phyloP scores from a whole-genome alignment of 805 yeast genomes.

The Saccharomyces eubayanus region DNA sequence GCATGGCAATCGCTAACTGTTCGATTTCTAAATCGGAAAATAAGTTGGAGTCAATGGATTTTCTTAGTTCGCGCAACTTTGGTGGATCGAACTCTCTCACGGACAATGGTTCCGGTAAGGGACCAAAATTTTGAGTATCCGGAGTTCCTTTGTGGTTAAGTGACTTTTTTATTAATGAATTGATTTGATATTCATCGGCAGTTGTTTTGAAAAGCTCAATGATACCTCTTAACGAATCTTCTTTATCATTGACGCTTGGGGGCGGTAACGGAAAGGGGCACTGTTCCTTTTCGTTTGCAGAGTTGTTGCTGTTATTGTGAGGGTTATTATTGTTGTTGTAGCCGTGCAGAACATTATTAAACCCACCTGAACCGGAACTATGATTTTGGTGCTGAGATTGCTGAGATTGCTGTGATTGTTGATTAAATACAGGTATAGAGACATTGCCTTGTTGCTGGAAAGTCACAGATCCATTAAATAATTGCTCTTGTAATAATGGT shows the following conservation, averaged over 20 bases:
- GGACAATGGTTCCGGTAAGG: constrained; percentile 65
- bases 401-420: constrained; percentile 14
- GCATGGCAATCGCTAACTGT: constrained; percentile 72
- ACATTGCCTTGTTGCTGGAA: constrained; percentile 29
- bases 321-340: constrained; percentile 1
- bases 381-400: constrained; percentile 10
- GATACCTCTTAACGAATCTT: constrained; percentile 12
- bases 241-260: constrained; percentile 16
- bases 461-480: constrained; percentile 27
- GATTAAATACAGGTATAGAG: constrained; percentile 27
- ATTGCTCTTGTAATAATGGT: constrained; percentile 29
- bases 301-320: constrained; percentile 10
- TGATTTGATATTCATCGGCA: constrained; percentile 27
- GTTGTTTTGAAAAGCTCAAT: constrained; percentile 19
- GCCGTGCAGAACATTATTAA: not conserved
- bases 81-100: constrained; percentile 78
- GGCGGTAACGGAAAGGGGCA: constrained; percentile 33
- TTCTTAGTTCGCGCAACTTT: constrained; percentile 76
- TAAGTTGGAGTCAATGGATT: constrained; percentile 50
- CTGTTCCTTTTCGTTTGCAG: constrained; percentile 25
- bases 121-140: constrained; percentile 48
- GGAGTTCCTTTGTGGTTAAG: constrained; percentile 40
- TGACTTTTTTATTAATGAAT: constrained; percentile 40
- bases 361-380: constrained; percentile 1
- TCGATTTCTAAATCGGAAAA: constrained; percentile 61